phyloP scores from a whole-genome alignment of 768 basidiomycete genomes.

The Coprinopsis sp. region DNA sequence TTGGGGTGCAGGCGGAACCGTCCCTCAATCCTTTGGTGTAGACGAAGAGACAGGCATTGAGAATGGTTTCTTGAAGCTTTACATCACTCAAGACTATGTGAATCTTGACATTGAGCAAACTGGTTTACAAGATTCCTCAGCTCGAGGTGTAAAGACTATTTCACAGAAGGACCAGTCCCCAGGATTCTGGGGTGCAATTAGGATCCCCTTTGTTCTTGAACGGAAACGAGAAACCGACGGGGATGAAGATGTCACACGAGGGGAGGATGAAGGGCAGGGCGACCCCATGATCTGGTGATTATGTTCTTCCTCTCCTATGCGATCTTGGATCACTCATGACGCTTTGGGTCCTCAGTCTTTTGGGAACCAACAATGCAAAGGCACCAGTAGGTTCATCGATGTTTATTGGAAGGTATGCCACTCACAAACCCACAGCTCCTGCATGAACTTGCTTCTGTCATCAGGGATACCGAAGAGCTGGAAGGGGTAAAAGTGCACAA shows the following conservation, averaged over 20 bases:
- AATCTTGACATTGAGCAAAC: conserved; percentile 9
- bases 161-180: neutral
- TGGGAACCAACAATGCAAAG: conserved; percentile 2
- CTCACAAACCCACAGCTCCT: neutral
- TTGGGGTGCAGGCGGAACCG: neutral
- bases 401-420: neutral
- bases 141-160: neutral
- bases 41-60: conserved; percentile 3
- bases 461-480: neutral
- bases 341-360: neutral
- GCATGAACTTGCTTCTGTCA: neutral
- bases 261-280: neutral
- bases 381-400: neutral
- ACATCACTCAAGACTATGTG: conserved; percentile 5
- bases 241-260: neutral
- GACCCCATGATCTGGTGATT: neutral
- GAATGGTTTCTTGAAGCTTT: conserved; percentile 14
- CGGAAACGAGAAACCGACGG: neutral
- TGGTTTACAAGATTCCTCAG: neutral
- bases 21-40: neutral
- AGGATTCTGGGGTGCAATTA: neutral
- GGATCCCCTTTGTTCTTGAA: neutral
- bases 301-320: neutral
- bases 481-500: neutral
- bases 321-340: neutral